A percentile compares a stretch with the other conserved stretches of the same genome.
phyloP scores from a whole-genome alignment of 768 basidiomycete species.

The Chalciporus chontae region DNA sequence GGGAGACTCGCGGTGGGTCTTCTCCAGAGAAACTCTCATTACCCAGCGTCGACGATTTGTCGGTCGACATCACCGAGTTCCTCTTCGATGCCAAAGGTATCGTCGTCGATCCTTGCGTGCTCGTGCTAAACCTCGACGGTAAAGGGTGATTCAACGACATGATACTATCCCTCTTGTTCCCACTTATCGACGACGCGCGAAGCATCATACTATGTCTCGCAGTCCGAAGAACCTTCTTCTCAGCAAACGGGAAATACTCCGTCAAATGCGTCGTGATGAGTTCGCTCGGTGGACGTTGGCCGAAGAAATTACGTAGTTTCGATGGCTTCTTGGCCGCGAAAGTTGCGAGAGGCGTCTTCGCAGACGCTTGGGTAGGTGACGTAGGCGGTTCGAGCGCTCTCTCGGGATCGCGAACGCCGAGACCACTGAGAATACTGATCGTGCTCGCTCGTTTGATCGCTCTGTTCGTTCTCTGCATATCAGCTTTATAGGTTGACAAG shows the following conservation, averaged over 20 bases:
- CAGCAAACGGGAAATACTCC: slow-evolving; percentile 93
- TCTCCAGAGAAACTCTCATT: slow-evolving; percentile 26
- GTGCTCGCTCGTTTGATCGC: slow-evolving; percentile 83
- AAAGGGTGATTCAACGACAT: slow-evolving; percentile 40
- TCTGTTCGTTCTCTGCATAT: slow-evolving; percentile 26
- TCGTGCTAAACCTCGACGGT: slow-evolving; percentile 38
- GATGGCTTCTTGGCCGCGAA: slow-evolving; percentile 45
- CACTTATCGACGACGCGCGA: slow-evolving; percentile 44
- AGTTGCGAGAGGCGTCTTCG: slow-evolving; percentile 15
- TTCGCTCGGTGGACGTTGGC: slow-evolving; percentile 95
- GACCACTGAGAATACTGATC: slow-evolving; percentile 88
- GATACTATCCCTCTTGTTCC: slow-evolving; percentile 45
- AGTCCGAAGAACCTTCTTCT: slow-evolving; percentile 88
- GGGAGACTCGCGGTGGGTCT: slow-evolving; percentile 66
- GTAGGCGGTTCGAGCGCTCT: slow-evolving; percentile 55
- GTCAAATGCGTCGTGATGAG: slow-evolving; percentile 92
- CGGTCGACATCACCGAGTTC: slow-evolving; percentile 34
- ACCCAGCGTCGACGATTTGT: slow-evolving; percentile 29
- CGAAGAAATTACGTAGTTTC: slow-evolving; percentile 93
- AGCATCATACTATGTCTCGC: slow-evolving; percentile 85
- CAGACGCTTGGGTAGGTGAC: slow-evolving; percentile 40
- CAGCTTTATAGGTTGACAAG: slow-evolving; percentile 30
- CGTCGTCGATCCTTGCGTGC: slow-evolving; percentile 32
- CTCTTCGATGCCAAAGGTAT: slow-evolving; percentile 49
- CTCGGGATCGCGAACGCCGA: slow-evolving; percentile 84